Conservation (phyloP, 495 filamentous ascomycete genomes). For the Bacidia rubella region DNA sequence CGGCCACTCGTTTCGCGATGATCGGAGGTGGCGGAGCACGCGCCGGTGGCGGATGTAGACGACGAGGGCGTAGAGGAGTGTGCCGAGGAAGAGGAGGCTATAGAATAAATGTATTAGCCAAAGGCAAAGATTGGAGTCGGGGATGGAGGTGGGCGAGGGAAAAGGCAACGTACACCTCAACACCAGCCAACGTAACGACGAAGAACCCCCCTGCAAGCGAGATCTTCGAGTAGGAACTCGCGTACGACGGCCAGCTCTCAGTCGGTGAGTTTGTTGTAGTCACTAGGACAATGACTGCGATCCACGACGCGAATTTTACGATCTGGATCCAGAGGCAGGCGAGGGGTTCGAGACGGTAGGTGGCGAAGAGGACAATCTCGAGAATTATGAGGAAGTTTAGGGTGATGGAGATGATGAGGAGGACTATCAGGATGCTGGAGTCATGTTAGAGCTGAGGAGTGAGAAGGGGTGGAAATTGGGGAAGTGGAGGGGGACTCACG, state of each 20-base stretch:
- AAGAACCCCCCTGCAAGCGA: neutral
- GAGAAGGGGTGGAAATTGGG: neutral
- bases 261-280: no score
- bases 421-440: neutral
- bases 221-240: no score
- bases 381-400: neutral
- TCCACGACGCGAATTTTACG: no score
- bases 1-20: neutral
- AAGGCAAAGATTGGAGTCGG: no score
- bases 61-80: neutral
- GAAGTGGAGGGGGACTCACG: neutral
- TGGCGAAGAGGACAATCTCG: neutral
- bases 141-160: no score
- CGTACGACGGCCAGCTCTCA: no score
- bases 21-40: neutral
- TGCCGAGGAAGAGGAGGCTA: neutral
- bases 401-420: neutral
- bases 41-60: neutral
- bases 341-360: neutral
- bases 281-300: no score
- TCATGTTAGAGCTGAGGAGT: neutral
- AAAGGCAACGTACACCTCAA: no score
- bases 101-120: neutral
- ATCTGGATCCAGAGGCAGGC: neutral
- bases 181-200: no score